Evolutionary conservation across 2,329 filamentous ascomycete genomes (phyloP).

Genomic region (Colletotrichum tofieldiae): DNA sequence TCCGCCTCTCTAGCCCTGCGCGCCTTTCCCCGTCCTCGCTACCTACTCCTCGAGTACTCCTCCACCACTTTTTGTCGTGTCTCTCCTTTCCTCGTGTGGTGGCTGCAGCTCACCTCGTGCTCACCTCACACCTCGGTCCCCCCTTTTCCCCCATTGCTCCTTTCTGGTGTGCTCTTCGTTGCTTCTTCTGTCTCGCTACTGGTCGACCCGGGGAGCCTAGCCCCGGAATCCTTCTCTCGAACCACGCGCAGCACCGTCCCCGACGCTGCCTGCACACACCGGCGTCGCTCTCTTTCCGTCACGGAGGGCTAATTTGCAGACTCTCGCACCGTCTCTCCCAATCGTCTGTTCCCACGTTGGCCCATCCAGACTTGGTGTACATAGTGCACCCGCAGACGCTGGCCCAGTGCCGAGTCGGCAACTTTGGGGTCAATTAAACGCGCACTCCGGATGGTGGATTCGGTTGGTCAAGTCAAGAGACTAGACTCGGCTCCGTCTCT

Average conservation of each 20-base stretch:
- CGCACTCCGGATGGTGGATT: constrained; percentile 27
- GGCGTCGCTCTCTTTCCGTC: not conserved
- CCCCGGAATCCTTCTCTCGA: constrained; percentile 5
- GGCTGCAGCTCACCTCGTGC: constrained; percentile 13
- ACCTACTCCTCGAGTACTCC: not conserved
- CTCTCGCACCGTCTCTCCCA: constrained; percentile 18
- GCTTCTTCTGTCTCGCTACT: constrained; percentile 29
- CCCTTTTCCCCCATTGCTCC: not conserved
- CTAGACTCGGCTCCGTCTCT: constrained; percentile 17
- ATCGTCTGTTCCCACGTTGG: constrained; percentile 6
- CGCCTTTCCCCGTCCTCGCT: not conserved
- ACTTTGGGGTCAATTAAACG: constrained; percentile 24
- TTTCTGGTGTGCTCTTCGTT: constrained; percentile 6
- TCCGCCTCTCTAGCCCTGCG: constrained; percentile 28
- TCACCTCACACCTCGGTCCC: constrained; percentile 9
- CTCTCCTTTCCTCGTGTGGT: constrained; percentile 7
- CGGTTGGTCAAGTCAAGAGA: constrained; percentile 38
- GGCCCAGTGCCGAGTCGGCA: constrained; percentile 15
- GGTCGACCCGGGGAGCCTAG: constrained; percentile 14
- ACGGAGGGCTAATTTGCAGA: not conserved
- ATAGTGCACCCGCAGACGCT: not conserved
- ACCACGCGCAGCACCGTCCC: constrained; percentile 3
- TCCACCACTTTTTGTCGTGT: not conserved
- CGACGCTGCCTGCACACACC: not conserved
- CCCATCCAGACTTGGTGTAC: not conserved